Conservation (phyloP, 495 filamentous ascomycete species). For the Filosporella fistucella region DNA sequence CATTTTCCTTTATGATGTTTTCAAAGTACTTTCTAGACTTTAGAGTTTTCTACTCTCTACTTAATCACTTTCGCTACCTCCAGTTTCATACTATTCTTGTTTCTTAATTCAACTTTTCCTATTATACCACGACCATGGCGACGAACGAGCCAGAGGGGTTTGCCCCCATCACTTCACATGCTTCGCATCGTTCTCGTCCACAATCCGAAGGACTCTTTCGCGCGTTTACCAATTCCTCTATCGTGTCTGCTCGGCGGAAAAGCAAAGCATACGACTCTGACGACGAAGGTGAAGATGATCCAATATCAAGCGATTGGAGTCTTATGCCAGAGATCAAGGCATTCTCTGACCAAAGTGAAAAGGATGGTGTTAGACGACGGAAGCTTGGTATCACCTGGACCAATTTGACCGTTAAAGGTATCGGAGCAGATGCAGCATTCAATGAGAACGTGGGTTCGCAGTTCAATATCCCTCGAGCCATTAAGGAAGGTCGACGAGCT, state of each 20-base stretch:
- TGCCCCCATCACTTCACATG: constrained; percentile 4
- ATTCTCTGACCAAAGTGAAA: constrained; percentile 39
- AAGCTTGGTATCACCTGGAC: constrained; percentile 57
- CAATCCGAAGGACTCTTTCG: constrained; percentile 4
- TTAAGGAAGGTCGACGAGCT: constrained; percentile 12
- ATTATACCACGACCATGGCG: constrained; percentile 7
- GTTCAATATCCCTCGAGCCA: constrained; percentile 42
- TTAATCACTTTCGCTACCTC: neutral
- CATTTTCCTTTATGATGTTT: neutral
- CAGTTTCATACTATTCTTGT: neutral
- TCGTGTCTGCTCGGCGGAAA: constrained; percentile 5
- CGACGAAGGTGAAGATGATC: constrained; percentile 10
- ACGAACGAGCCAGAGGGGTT: constrained; percentile 15
- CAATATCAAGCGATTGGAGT: constrained; percentile 36
- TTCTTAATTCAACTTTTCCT: neutral
- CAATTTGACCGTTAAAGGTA: constrained; percentile 58
- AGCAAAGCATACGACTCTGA: constrained; percentile 7
- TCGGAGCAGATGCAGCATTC: constrained; percentile 45
- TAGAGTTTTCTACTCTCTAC: neutral
- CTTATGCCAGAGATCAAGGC: constrained; percentile 40
- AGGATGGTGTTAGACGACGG: constrained; percentile 42
- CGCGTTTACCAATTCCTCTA: constrained; percentile 7
- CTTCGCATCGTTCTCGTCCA: too few species aligned
- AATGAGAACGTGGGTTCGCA: constrained; percentile 49
- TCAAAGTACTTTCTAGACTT: neutral